Evolutionary conservation across 352 stramenopile genomes (phyloP), one percentile per base, ranked within the genome.

Genomic region (Thalassiosira oceanica): DNA sequence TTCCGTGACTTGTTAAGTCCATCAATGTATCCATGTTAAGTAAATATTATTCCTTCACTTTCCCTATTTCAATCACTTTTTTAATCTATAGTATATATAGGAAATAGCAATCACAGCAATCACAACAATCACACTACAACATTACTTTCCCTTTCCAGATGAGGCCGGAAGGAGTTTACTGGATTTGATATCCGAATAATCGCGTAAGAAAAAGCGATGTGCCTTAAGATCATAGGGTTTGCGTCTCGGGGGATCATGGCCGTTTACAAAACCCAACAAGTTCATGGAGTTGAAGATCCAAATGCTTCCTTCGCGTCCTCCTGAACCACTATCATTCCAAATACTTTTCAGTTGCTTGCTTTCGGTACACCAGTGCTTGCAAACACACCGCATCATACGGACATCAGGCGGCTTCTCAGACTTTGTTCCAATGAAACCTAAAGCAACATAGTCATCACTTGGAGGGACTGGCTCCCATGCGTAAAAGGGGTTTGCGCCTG

Each of bases 381-480:
- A 92, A 7, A 96, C 87, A 63, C 93, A 97, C 49, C 91, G 72
- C 72, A 96, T 92, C 58, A 78, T 85, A 16, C 86, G 87, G 39
- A 93, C 74, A 63, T 88, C 74, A 31, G 93, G 93, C 16, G 91
- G 85, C 54, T 91, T 91, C 18, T 94, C 87, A 15, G 67, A 89
- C 20, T 91, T 95, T 8, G 87, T 95, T 29, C 84, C 86, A 36
- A 96, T 76, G 58, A 94, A 94, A 23, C 93, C 93, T 18, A 97
- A 75, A 0, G 91, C 85, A 10, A 95, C 87, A 80, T 95, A 97
- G 39, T 92, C 84, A 23, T 92, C 85, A 50, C 85, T 90, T 1
- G 93, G 93, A 41, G 93, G 89, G 2, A 96, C 83, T 7, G 91
- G 85, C 61, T 94, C 84, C 93, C 93, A 97, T 4, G 90, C 86